Evolutionary conservation across 805 yeast species (phyloP).

Genomic region (Starmerella bombi): DNA sequence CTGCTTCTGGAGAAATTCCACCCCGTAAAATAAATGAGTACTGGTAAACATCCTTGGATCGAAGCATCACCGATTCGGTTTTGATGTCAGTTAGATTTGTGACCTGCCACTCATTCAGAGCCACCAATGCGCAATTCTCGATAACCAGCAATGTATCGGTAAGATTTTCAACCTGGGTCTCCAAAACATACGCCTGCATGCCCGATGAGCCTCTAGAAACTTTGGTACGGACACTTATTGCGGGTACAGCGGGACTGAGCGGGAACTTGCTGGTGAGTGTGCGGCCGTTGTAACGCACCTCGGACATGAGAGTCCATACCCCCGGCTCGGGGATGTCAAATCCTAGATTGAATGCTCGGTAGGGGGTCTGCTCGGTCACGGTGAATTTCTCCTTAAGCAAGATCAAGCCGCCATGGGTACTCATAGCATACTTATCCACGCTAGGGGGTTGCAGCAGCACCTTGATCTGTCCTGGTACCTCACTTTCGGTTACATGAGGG

Average conservation of each 20-base stretch:
- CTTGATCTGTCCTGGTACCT: neutral
- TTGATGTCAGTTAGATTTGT: slow-evolving; percentile 7
- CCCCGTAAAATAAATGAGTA: slow-evolving; percentile 19
- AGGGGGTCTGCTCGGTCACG: neutral
- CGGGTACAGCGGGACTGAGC: slow-evolving; percentile 24
- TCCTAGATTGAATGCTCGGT: neutral
- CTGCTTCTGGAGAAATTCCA: slow-evolving; percentile 15
- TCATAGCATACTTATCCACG: no score
- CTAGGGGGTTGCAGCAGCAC: neutral
- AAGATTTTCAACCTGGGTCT: slow-evolving; percentile 28
- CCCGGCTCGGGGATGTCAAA: slow-evolving; percentile 24
- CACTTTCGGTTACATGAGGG: no score
- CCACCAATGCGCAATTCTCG: slow-evolving; percentile 23
- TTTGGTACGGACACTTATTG: slow-evolving; percentile 24
- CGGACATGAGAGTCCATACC: slow-evolving; percentile 20
- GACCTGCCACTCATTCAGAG: slow-evolving; percentile 21
- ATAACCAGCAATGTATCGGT: slow-evolving; percentile 23
- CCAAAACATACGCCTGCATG: slow-evolving; percentile 17
- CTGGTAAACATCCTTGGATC: slow-evolving; percentile 25
- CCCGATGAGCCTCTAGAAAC: slow-evolving; percentile 16
- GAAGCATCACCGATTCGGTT: slow-evolving; percentile 13
- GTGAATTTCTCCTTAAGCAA: neutral
- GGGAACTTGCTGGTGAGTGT: slow-evolving; percentile 22
- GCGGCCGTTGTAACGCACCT: slow-evolving; percentile 18
- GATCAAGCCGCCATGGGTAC: neutral